A percentile compares a stretch with the other conserved stretches of the same genome.
Conservation (phyloP, 75 land plant genomes). For the Azolla pinnata region DNA sequence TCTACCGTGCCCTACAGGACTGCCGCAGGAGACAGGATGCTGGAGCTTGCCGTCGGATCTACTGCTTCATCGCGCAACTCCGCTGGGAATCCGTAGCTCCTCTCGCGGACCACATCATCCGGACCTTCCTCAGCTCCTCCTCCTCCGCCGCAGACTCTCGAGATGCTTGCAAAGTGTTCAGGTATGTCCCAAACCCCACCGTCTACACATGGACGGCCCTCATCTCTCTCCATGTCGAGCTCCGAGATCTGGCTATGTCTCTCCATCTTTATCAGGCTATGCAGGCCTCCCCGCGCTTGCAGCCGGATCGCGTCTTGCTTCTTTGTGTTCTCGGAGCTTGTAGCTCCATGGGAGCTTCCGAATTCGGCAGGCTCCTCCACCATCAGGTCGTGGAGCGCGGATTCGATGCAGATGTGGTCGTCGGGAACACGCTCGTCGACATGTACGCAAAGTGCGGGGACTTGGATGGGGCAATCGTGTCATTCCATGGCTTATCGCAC, state of each 20-base stretch:
- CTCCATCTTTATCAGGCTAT: slow-evolving; percentile 3
- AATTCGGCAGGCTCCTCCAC: slow-evolving; percentile 13
- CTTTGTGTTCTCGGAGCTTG: slow-evolving; percentile 4
- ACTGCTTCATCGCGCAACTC: too few species aligned
- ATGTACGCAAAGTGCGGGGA: slow-evolving; percentile 40
- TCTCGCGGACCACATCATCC: too few species aligned
- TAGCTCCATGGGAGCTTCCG: background rate
- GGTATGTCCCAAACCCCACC: slow-evolving; percentile 2
- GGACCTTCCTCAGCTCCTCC: too few species aligned
- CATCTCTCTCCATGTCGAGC: slow-evolving; percentile 8
- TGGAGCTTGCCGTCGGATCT: too few species aligned
- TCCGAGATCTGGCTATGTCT: background rate
- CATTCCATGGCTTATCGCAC: slow-evolving; percentile 27
- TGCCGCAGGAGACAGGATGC: too few species aligned
- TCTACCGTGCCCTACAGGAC: too few species aligned
- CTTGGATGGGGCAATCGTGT: slow-evolving; percentile 15
- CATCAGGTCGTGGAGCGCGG: slow-evolving; percentile 18
- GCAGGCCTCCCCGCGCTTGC: background rate
- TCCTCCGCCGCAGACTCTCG: too few species aligned
- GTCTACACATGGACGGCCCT: slow-evolving; percentile 18
- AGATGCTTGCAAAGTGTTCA: slow-evolving; percentile 14
- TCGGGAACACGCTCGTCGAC: slow-evolving; percentile 35
- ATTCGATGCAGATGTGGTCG: slow-evolving; percentile 12
- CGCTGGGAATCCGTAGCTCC: too few species aligned
- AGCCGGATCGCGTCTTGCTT: slow-evolving; percentile 4